Base-by-base conservation (phyloP, 331 rosid species). In the Acacia pycnantha region DNA sequence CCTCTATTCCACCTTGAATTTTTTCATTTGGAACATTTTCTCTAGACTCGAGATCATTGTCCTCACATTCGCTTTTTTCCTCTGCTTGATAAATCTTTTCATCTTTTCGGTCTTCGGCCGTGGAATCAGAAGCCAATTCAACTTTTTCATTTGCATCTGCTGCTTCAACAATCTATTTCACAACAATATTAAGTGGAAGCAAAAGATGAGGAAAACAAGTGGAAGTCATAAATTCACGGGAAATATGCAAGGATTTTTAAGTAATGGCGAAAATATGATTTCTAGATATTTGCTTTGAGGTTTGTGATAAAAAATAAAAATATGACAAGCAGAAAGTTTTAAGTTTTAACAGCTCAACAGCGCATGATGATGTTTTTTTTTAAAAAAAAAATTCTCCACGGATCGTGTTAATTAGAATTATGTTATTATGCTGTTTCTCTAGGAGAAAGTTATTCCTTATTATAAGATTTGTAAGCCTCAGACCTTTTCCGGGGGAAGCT, bases 401-500 rank as follows among this genome's bases (percentile, higher is more conserved):
- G 3, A 21, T 29, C 43, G 43, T 29, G 70, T 14, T 64, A 12
- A 62, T 29, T 26, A 58, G 56, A 58, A 41, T 59, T 46, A 7
- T 47, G 18, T 21, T 44, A n/a, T n/a, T 70, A 41, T 15, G 40
- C 24, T 54, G 68, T 54, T 74, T 54, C 68, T 74, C 79, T 54
- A 41, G 51, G n/a, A 35, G 46, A 40, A 58, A 7, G 53, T 27
- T 16, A 58, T 41, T 59, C 37, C 13, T 46, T 24, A 24, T 22
- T 27, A 8, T 29, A 14, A 62, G 62, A 15, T 43, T 53, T 35
- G 8, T 33, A 75, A 26, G 56, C 54, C 56, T 41, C 51, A 13
- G 13, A 76, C 81, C 85, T 82, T 71, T 66, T 70, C 58, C 13
- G 6, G 21, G 16, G 68, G 33, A 77, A 78, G 43, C 2, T 47